Base-by-base conservation (phyloP, 495 filamentous ascomycete species). In the Xylaria curta region DNA sequence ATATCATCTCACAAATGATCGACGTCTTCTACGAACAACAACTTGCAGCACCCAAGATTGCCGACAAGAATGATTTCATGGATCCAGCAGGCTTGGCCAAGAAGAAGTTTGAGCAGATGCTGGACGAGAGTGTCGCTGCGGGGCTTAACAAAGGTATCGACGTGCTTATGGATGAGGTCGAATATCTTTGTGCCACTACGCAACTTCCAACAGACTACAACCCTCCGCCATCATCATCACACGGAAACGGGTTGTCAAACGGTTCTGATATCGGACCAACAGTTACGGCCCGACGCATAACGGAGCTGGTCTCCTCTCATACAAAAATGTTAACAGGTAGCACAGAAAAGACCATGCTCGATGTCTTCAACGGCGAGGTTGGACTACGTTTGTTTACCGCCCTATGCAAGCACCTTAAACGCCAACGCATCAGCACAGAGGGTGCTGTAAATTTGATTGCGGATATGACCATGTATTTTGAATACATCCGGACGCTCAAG, bases 11-110 rank as follows among this genome's bases (percentile, higher is more conserved):
- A 62, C 97, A 99, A 78, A 99, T 99, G 97, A 88, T 99, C 68
- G 97, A 99, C 76, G 94, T 99, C 24, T 99, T 99, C 81, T 99
- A 97, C 80, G 93, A 97, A 79, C 95, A 97, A 78, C 95, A 98
- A 79, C 87, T 99, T 44, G 91, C 94, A 7, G 89, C 89, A 0
- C 87, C 89, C 4, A 93, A 92, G 72, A 89, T 99, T 63, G 92
- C 92, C 15, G 95, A 99, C 76, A 89, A 92, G 28, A 95, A 97
- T 75, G 96, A 99, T 80, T 99, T 98, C 76, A 82, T 99, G 44
- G 93, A 96, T 76, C 94, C 94, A 5, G 93, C 94, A 0, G 91
- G 91, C 24, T 91, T 97, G 73, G 94, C 95, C 75, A 99, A 99
- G 87, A 98, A 97, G 82, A 93, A 92, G 59, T 99, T 99, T 72